Percentiles rank a stretch among this genome's conserved stretches.
Evolutionary conservation across 768 basidiomycete genomes (phyloP).

Genomic region (Mycena rosella): DNA sequence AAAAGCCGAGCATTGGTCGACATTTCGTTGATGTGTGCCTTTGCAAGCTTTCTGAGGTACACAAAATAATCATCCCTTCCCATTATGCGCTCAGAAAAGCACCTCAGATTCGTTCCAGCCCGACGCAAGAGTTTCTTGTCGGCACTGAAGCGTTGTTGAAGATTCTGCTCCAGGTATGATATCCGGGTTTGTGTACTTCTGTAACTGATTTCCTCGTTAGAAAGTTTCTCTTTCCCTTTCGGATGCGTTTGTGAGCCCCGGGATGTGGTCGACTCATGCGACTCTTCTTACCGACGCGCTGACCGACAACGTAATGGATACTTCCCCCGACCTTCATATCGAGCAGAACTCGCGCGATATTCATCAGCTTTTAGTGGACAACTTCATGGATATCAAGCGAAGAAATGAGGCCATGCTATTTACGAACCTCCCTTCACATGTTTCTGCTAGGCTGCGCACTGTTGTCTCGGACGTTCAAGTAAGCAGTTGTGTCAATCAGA

Average conservation of each 20-base stretch:
- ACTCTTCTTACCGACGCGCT: conserved; percentile 62
- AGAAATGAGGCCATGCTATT: conserved; percentile 89
- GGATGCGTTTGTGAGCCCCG: conserved; percentile 81
- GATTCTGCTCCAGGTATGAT: conserved; percentile 70
- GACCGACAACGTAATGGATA: conserved; percentile 52
- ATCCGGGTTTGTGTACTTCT: background rate
- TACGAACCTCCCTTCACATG: conserved; percentile 71
- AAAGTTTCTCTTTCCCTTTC: conserved; percentile 78
- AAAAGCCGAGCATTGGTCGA: conserved; percentile 72
- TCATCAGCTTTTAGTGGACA: conserved; percentile 64
- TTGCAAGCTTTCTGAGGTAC: conserved; percentile 74
- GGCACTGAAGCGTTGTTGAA: conserved; percentile 67
- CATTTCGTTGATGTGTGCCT: conserved; percentile 83
- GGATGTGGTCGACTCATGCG: conserved; percentile 71
- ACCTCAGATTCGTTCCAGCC: conserved; percentile 64
- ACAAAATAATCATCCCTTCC: background rate
- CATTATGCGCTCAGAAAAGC: background rate
- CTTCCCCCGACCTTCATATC: conserved; percentile 47
- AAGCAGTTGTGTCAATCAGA: conserved; percentile 21
- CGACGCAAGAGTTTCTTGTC: conserved; percentile 67
- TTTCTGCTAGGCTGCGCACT: conserved; percentile 69
- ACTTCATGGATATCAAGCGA: conserved; percentile 76
- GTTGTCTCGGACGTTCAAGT: conserved; percentile 70
- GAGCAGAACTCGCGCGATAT: conserved; percentile 59
- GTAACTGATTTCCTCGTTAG: conserved; percentile 50